Evolutionary conservation across 139 green algal species (phyloP).

Genomic region (Closterium sp.): DNA sequence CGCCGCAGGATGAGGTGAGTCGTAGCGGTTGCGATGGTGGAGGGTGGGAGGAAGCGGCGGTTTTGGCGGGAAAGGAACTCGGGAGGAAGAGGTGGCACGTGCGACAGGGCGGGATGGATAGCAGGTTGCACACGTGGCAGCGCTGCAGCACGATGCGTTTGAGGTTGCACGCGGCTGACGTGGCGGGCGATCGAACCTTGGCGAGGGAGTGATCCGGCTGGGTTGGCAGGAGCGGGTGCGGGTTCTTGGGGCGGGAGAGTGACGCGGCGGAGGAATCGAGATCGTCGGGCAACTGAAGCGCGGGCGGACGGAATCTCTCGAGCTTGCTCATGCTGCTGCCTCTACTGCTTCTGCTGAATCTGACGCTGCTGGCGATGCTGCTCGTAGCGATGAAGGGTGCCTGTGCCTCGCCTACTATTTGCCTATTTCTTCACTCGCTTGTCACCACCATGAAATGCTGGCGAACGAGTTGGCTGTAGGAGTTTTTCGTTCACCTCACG

Average conservation of each 20-base stretch:
- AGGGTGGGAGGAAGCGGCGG: neutral
- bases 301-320: neutral
- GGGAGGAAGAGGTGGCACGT: neutral
- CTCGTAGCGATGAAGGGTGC: too few relatives aligned
- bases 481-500: too few relatives aligned
- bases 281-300: neutral
- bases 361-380: neutral
- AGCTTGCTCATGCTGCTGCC: neutral
- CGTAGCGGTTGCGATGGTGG: neutral
- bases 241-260: neutral
- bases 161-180: neutral
- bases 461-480: too few relatives aligned
- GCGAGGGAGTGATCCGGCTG: neutral
- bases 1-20: neutral
- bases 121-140: neutral
- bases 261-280: neutral
- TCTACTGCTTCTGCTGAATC: neutral
- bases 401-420: too few relatives aligned
- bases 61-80: neutral
- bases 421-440: too few relatives aligned
- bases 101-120: neutral
- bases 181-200: neutral
- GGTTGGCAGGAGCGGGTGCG: neutral
- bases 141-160: neutral
- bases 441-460: too few relatives aligned